These are phyloP conservation scores for Macrophomina pseudophaseolina DNA, from an alignment of 2,329 filamentous ascomycete genomes.

Conservation along the genomic window DNA sequence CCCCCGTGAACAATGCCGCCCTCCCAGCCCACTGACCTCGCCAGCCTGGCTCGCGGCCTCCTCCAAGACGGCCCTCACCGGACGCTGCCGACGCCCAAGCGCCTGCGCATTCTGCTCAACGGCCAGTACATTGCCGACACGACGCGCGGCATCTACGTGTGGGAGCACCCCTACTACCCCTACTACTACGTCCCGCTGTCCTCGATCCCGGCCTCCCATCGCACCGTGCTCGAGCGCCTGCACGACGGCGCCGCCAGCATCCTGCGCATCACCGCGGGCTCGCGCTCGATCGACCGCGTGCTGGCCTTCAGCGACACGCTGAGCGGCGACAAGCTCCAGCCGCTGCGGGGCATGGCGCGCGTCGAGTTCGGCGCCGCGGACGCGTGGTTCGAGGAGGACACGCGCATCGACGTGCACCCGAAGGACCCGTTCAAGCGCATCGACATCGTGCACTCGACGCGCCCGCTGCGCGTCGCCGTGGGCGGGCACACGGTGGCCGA, in stretches of 20 bases:
- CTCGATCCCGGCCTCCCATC: neutral
- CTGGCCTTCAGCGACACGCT: constrained; percentile 36
- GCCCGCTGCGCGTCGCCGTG: constrained; percentile 58
- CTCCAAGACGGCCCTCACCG: constrained; percentile 18
- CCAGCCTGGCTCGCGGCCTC: constrained; percentile 44
- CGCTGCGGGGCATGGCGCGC: constrained; percentile 37
- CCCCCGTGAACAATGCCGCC: constrained; percentile 58
- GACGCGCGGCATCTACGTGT: constrained; percentile 40
- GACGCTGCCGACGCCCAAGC: constrained; percentile 32
- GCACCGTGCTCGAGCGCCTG: neutral
- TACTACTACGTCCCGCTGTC: constrained; percentile 34
- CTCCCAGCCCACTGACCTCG: constrained; percentile 30
- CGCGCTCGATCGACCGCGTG: constrained; percentile 32
- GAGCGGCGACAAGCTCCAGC: neutral
- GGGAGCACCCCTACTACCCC: constrained; percentile 45
- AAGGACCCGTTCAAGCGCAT: constrained; percentile 71
- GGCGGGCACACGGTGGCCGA: constrained; percentile 42
- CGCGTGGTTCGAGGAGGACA: constrained; percentile 63
- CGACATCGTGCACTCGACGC: constrained; percentile 63
- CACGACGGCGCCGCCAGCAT: constrained; percentile 7
- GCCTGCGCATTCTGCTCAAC: constrained; percentile 41
- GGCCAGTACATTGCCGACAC: constrained; percentile 43
- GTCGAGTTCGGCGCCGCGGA: constrained; percentile 36
- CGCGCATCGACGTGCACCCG: constrained; percentile 65
- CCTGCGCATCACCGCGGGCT: constrained; percentile 31